A percentile compares a stretch with the other conserved stretches of the same genome.
phyloP scores from a whole-genome alignment of 306 rosid genomes.

The Abrus precatorius region DNA sequence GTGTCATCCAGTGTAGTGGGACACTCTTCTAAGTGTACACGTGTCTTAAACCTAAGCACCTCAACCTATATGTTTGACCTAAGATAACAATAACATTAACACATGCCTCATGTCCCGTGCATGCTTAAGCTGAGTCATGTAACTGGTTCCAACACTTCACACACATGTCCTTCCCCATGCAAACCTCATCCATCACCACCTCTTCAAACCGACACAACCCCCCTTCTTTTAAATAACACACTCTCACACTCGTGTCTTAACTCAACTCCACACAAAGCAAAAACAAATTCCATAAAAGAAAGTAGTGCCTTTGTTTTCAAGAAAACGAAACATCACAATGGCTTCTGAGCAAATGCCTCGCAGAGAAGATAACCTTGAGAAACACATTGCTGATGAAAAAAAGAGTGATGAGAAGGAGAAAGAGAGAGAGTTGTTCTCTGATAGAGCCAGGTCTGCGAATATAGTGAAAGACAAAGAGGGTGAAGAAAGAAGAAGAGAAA shows the following conservation, averaged over 20 bases:
- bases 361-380: constrained; percentile 55
- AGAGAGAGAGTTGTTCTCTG: constrained; percentile 40
- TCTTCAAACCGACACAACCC: constrained; percentile 49
- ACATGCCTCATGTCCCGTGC: background rate
- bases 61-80: too few species aligned
- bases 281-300: background rate
- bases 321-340: constrained; percentile 47
- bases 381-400: constrained; percentile 41
- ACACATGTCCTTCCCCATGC: constrained; percentile 66
- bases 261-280: background rate
- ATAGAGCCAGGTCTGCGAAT: constrained; percentile 38
- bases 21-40: too few species aligned
- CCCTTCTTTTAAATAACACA: constrained; percentile 40
- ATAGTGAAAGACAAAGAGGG: constrained; percentile 41
- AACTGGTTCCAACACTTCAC: constrained; percentile 34
- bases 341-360: constrained; percentile 64
- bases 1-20: constrained; percentile 33
- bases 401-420: constrained; percentile 20
- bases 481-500: constrained; percentile 11
- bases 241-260: background rate
- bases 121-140: constrained; percentile 44
- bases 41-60: background rate
- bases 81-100: background rate
- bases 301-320: background rate
- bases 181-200: constrained; percentile 49